These are phyloP conservation scores for Arthrobotrys megalospora DNA, from an alignment of 2,329 filamentous ascomycete genomes.

Conservation along the genomic window DNA sequence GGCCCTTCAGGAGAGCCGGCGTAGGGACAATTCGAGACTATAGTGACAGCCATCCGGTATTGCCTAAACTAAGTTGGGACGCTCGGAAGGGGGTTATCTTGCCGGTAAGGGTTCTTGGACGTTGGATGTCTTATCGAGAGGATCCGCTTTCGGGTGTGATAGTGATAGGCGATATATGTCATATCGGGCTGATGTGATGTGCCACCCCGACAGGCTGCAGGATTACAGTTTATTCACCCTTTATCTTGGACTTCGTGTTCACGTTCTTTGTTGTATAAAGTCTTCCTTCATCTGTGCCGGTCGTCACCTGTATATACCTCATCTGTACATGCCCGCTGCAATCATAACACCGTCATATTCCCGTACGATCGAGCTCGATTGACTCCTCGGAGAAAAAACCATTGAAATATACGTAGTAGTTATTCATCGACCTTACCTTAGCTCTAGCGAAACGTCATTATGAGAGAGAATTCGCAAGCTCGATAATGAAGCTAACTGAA, in stretches of 20 bases:
- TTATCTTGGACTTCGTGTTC: not conserved
- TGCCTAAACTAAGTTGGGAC: not conserved
- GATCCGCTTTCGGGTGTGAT: constrained; percentile 14
- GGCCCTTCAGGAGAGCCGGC: constrained; percentile 67
- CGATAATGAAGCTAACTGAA: constrained; percentile 11
- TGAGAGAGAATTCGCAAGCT: constrained; percentile 16
- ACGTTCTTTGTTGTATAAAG: constrained; percentile 24
- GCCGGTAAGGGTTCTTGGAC: constrained; percentile 3
- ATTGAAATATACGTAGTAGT: not conserved
- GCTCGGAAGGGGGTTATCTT: constrained; percentile 8
- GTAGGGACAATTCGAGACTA: too few species aligned
- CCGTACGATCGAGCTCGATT: not conserved
- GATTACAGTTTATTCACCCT: not conserved
- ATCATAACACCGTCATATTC: too few species aligned
- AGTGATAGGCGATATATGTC: constrained; percentile 31
- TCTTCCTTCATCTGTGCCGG: not conserved
- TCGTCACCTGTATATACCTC: constrained; percentile 31
- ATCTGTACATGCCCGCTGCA: not conserved
- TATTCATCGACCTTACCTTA: too few species aligned
- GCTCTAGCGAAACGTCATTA: constrained; percentile 9
- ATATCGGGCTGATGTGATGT: constrained; percentile 28
- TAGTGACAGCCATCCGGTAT: not conserved
- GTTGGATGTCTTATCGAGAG: constrained; percentile 36
- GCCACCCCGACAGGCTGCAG: not conserved
- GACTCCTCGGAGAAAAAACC: not conserved